A percentile compares a stretch with the other conserved stretches of the same genome.
Conservation (phyloP, 306 rosid genomes). For the Ormosia emarginata region DNA sequence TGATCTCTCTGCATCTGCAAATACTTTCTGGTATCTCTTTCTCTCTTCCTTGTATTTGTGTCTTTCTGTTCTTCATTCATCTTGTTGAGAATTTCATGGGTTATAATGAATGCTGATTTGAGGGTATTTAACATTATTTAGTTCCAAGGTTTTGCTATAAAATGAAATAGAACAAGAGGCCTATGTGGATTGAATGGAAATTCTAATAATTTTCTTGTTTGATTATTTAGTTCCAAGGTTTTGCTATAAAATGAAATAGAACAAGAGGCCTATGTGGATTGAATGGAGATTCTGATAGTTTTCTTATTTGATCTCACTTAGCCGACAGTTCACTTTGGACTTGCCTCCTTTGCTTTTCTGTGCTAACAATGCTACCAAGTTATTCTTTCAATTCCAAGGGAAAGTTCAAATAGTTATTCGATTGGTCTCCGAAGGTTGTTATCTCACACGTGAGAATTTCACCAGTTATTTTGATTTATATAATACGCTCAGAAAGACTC, state of each 20-base stretch:
- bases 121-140: neutral
- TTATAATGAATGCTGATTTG: neutral
- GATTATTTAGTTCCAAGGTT: neutral
- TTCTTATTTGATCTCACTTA: neutral
- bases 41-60: neutral
- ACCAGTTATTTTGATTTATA: neutral
- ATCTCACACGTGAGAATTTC: neutral
- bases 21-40: constrained; percentile 39
- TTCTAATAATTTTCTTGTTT: neutral
- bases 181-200: neutral
- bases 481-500: neutral
- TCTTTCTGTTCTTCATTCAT: neutral
- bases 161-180: neutral
- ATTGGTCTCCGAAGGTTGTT: neutral
- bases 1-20: constrained; percentile 42
- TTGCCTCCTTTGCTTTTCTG: neutral
- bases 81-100: neutral
- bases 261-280: neutral
- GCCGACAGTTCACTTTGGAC: neutral
- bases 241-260: neutral
- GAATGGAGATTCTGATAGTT: neutral
- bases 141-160: neutral
- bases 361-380: neutral
- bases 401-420: neutral
- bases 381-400: neutral